phyloP scores from a whole-genome alignment of 192 early-diverging fungal species.

The Coemansia sp. region DNA sequence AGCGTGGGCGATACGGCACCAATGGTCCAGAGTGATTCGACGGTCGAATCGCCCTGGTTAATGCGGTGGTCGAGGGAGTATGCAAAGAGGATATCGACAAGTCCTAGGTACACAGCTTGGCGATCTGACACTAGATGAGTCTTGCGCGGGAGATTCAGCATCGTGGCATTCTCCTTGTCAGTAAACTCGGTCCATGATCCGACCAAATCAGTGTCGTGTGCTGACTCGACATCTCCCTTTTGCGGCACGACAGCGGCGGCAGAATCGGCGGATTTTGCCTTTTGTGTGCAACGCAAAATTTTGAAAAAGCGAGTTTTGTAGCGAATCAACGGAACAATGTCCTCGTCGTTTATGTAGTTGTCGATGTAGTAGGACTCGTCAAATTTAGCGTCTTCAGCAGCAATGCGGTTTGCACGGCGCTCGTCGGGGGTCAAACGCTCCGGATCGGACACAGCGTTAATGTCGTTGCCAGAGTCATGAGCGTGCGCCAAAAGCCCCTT shows the following conservation, averaged over 20 bases:
- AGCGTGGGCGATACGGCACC: constrained; percentile 76
- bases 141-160: constrained; percentile 77
- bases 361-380: constrained; percentile 90
- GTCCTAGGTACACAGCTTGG: constrained; percentile 70
- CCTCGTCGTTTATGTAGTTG: constrained; percentile 84
- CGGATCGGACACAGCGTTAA: constrained; percentile 59
- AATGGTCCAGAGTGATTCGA: constrained; percentile 90
- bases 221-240: neutral
- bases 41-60: constrained; percentile 77
- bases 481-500: constrained; percentile 72
- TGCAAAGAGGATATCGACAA: constrained; percentile 90
- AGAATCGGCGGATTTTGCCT: constrained; percentile 13
- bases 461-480: constrained; percentile 68
- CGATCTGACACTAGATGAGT: constrained; percentile 67
- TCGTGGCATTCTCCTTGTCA: constrained; percentile 62
- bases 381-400: constrained; percentile 80
- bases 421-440: constrained; percentile 45
- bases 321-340: constrained; percentile 71
- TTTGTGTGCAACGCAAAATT: constrained; percentile 64
- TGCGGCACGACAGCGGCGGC: neutral
- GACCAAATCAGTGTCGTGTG: neutral
- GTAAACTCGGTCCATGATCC: constrained; percentile 55
- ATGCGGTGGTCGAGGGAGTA: constrained; percentile 87
- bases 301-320: constrained; percentile 68
- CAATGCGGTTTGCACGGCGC: constrained; percentile 62